Conservation (phyloP, 1,284 basidiomycete genomes). For the Cutaneotrichosporon sp. region DNA sequence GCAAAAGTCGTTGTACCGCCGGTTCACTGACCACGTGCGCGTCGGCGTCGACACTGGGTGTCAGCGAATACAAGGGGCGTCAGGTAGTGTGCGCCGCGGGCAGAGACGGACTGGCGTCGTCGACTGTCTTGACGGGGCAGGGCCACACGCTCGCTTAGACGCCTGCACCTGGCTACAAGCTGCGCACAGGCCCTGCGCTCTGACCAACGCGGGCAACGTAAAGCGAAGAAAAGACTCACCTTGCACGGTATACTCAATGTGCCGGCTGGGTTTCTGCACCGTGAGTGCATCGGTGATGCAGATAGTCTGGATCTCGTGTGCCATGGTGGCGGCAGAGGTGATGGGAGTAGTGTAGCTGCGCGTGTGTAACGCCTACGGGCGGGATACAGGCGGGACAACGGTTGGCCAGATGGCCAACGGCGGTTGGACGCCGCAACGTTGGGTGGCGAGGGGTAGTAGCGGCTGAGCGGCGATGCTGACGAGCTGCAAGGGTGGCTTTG, state of each 20-base stretch:
- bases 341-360: neutral
- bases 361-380: neutral
- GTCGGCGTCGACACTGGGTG: constrained; percentile 45
- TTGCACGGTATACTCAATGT: constrained; percentile 47
- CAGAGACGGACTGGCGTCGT: too few species aligned
- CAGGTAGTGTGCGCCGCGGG: too few species aligned
- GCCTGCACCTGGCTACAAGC: too few species aligned
- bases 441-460: neutral
- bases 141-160: too few species aligned
- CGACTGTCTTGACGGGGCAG: too few species aligned
- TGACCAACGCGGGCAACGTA: too few species aligned
- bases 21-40: constrained; percentile 85
- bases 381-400: neutral
- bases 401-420: neutral
- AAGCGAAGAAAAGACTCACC: constrained; percentile 32
- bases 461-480: neutral
- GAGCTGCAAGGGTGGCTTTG: too few species aligned
- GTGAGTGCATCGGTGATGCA: constrained; percentile 44
- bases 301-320: constrained; percentile 42
- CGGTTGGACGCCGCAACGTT: neutral
- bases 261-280: constrained; percentile 38
- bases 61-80: constrained; percentile 1
- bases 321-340: constrained; percentile 23
- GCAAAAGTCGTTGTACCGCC: constrained; percentile 89
- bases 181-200: too few species aligned